A percentile compares a stretch with the other conserved stretches of the same genome.
phyloP scores from a whole-genome alignment of 2,329 filamentous ascomycete species.

The Cordyceps farinosa region DNA sequence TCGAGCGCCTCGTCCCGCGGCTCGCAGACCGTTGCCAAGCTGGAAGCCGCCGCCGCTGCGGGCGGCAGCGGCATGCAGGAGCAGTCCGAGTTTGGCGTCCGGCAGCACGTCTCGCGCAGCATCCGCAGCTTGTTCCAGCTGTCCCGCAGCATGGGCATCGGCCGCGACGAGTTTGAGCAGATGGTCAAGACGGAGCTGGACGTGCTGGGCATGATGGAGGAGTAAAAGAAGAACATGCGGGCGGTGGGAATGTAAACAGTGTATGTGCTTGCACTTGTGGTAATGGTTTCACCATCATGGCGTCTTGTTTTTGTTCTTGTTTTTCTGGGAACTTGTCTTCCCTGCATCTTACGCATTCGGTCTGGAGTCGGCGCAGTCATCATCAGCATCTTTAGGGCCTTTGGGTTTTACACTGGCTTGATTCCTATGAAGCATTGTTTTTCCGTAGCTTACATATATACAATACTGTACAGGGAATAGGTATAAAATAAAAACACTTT shows the following conservation, averaged over 20 bases:
- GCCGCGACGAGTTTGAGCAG: constrained; percentile 69
- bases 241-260: no score
- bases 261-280: neutral
- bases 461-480: neutral
- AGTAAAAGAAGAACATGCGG: neutral
- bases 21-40: constrained; percentile 57
- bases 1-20: constrained; percentile 52
- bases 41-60: constrained; percentile 49
- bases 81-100: constrained; percentile 68
- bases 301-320: neutral
- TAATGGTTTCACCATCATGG: neutral
- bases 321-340: neutral
- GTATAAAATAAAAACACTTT: neutral
- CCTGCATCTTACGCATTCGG: neutral
- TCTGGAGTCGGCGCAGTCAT: neutral
- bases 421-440: neutral
- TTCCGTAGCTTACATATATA: neutral
- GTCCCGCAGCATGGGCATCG: constrained; percentile 67
- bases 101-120: constrained; percentile 73
- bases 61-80: constrained; percentile 44
- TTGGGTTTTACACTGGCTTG: neutral
- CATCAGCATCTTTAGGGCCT: neutral
- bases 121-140: constrained; percentile 74
- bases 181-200: constrained; percentile 70
- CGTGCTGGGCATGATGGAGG: constrained; percentile 53